Evolutionary conservation across 371 early-diverging fungal species (phyloP), one percentile per base, ranked within the genome.

Genomic region (Mucor indicus): DNA sequence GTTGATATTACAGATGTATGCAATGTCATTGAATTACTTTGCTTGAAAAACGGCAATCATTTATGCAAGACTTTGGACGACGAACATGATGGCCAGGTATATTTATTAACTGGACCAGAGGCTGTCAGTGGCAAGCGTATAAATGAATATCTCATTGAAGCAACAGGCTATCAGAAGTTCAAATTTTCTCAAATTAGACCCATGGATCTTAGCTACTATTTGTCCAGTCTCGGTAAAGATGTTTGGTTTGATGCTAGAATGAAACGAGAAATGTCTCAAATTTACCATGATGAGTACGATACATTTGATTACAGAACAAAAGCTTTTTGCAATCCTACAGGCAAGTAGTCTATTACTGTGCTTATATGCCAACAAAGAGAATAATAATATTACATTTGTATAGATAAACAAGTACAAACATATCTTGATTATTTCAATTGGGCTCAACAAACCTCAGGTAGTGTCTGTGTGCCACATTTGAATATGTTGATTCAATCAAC

Each of bases 351-450:
- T 13, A 5, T 9, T 15, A n/a, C n/a, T n/a, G n/a, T n/a, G n/a
- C n/a, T n/a, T n/a, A n/a, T n/a, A n/a, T n/a, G n/a, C n/a, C n/a
- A 33, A 33, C 9, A 33, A 15, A 4, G 35, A 15, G n/a, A 33
- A 33, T 15, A n/a, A n/a, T n/a, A n/a, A n/a, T n/a, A n/a, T n/a
- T n/a, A 33, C n/a, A 33, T 33, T 6, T 29, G 30, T 24, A 2
- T 39, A 65, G 65, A 32, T 2, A 57, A 50, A 33, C 65, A 65
- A 41, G 44, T 65, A 13, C 61, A 65, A 42, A 57, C 57, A 1
- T 60, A 48, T 44, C 32, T 65, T 4, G 65, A 65, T 48, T 65
- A 60, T 24, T 65, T 65, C 50, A 57, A 65, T 36, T 65, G 61
- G 57, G 55, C 52, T 5, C 54, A 57, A 46, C 43, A 57, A 10